A percentile compares a stretch with the other conserved stretches of the same genome.
Evolutionary conservation across 306 rosid species (phyloP).

Genomic region (Corylus avellana): DNA sequence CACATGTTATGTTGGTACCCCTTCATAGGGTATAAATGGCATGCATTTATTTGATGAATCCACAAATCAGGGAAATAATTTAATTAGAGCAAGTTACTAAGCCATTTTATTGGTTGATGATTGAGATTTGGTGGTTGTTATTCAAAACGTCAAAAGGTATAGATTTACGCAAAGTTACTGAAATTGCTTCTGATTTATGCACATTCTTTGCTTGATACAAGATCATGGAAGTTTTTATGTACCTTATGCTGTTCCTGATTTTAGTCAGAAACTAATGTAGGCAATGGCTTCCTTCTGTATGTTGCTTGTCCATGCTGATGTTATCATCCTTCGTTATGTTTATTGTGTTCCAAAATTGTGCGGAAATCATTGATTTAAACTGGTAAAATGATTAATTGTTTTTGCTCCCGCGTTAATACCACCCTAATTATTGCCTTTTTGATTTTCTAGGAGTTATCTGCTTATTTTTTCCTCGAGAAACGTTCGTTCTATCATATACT

Average conservation of each 20-base stretch:
- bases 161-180: not conserved
- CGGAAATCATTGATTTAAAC: not conserved
- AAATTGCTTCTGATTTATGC: not conserved
- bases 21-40: not conserved
- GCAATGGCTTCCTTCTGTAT: not conserved
- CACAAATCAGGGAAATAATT: not conserved
- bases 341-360: not conserved
- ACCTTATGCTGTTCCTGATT: not conserved
- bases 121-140: not conserved
- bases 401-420: not conserved
- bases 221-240: not conserved
- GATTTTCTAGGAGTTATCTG: constrained; percentile 19
- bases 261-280: not conserved
- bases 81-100: not conserved
- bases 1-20: not conserved
- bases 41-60: not conserved
- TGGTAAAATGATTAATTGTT: not conserved
- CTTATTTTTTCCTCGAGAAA: not conserved
- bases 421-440: constrained; percentile 5
- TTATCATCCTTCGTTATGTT: not conserved
- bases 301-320: not conserved
- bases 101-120: not conserved
- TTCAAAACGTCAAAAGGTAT: not conserved
- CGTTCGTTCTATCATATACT: not conserved
- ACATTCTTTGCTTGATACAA: not conserved